Percentiles rank a stretch among this genome's conserved stretches.
Conservation (phyloP, 2,329 filamentous ascomycete genomes). For the Fusarium sp. region DNA sequence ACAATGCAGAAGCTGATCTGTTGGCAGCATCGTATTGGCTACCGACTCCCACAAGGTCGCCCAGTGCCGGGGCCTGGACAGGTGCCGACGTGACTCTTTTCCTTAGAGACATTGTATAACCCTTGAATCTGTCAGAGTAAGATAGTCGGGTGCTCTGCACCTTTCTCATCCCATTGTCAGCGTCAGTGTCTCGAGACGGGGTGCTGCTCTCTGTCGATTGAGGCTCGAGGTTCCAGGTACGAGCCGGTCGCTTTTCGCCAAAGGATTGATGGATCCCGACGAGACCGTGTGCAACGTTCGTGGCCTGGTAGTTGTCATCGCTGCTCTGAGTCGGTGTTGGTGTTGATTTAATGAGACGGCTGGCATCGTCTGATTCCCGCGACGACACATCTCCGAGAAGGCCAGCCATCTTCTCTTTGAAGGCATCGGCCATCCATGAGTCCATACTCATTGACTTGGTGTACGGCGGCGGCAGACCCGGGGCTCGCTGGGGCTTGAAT, state of each 20-base stretch:
- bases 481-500: neutral
- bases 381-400: neutral
- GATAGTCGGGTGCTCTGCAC: neutral
- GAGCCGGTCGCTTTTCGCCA: neutral
- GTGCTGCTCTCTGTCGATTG: neutral
- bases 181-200: neutral
- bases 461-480: neutral
- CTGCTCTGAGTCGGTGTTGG: neutral
- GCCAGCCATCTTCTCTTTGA: conserved; percentile 16
- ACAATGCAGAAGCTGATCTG: neutral
- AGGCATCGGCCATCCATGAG: conserved; percentile 3
- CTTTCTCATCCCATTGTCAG: neutral
- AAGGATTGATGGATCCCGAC: conserved; percentile 2
- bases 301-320: neutral
- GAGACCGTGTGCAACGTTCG: neutral
- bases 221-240: neutral
- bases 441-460: neutral
- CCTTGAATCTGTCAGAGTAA: neutral
- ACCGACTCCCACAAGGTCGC: conserved; percentile 29
- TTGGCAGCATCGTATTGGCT: conserved; percentile 21
- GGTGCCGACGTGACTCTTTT: conserved; percentile 2
- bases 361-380: neutral
- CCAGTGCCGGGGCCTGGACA: neutral
- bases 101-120: conserved; percentile 5
- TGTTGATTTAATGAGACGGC: neutral